Evolutionary conservation across 441 rosid species (phyloP), one percentile per base, ranked within the genome.

Genomic region (Mallotus repandus): DNA sequence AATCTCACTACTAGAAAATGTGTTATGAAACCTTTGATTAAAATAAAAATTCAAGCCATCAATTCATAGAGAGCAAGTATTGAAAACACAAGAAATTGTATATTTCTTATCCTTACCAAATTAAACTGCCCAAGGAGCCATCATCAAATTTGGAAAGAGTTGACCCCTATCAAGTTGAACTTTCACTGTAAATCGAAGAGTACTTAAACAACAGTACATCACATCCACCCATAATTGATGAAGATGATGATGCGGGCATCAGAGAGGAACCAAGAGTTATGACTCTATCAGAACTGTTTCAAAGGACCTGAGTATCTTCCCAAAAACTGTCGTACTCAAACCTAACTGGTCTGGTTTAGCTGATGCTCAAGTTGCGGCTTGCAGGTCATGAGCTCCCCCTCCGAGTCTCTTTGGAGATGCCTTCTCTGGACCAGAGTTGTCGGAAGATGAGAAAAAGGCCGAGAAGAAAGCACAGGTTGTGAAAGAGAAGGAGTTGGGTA

Each of bases 71-170:
- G n/a, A 50, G n/a, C 38, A 59, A 25, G 29, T 58, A 49, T 66
- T n/a, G 16, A 59, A 46, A 41, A 52, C n/a, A 74, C 29, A 53
- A 21, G 7, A 22, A 14, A 22, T 22, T 45, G 19, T 32, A 62
- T n/a, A 15, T 48, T 38, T 54, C 38, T 70, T 14, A 16, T 43
- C 7, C 75, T 77, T 79, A 90, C 96, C n/a, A n/a, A n/a, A n/a
- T n/a, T 87, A 77, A 90, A 85, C 63, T 82, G 90, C 73, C 88
- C 91, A 4, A 93, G 91, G 81, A 93, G 85, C 97, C 94, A 15
- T 91, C 85, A 18, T 74, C n/a, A n/a, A n/a, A n/a, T n/a, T n/a
- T n/a, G n/a, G n/a, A n/a, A n/a, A 85, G 48, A 69, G 80, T 18
- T 81, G 1, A 75, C 3, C 66, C 77, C 68, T 7, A n/a, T 38